Conservation (phyloP, 73 alveolate genomes). For the Tetrahymena thermophila region DNA sequence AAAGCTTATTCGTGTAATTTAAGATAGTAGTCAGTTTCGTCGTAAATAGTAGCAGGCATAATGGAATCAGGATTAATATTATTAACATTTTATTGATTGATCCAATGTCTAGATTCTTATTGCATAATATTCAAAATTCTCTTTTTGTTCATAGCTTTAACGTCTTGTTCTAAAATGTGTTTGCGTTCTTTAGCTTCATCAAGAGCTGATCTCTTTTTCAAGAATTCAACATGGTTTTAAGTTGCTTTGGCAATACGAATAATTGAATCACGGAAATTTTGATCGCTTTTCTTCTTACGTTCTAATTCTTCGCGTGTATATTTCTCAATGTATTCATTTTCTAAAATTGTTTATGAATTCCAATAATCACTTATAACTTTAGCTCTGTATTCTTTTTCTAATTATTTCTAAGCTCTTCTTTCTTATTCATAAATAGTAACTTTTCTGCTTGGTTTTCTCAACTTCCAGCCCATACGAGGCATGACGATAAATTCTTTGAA, state of each 20-base stretch:
- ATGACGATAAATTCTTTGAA: background rate
- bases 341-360: background rate
- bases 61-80: background rate
- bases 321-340: background rate
- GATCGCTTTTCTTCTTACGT: background rate
- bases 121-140: background rate
- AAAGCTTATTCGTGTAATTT: background rate
- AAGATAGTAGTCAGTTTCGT: background rate
- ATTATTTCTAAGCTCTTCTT: background rate
- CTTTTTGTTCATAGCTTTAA: background rate
- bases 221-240: background rate
- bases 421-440: background rate
- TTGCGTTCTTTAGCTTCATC: background rate
- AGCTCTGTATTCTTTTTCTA: background rate
- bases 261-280: background rate
- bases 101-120: background rate
- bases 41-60: background rate
- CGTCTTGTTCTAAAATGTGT: background rate
- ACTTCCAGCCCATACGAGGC: conserved; percentile 1
- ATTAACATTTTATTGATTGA: background rate
- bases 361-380: background rate
- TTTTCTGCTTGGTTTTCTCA: background rate
- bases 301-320: background rate
- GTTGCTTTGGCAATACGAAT: background rate
- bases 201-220: background rate